Evolutionary conservation across 768 basidiomycete species (phyloP).

Genomic region (Termitomyces sp.): DNA sequence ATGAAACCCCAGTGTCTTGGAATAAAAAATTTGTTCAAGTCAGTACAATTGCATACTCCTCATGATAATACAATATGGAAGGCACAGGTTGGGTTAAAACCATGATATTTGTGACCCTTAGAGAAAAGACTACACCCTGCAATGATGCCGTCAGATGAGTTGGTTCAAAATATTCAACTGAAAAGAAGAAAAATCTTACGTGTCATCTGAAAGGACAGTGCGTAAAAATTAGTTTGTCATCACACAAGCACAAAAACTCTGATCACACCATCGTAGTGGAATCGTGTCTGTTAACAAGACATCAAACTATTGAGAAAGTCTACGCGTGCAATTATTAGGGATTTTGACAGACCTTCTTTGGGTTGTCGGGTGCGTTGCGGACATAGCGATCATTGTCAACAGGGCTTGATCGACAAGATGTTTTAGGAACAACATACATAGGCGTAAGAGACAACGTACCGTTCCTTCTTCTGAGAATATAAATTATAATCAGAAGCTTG

Average conservation of each 20-base stretch:
- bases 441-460: conserved; percentile 35
- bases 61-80: conserved; percentile 1
- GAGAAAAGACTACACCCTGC: conserved; percentile 8
- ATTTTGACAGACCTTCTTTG: conserved; percentile 66
- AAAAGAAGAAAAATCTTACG: conserved; percentile 41
- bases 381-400: conserved; percentile 84
- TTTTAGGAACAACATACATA: background rate
- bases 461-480: conserved; percentile 40
- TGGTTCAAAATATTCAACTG: background rate
- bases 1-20: background rate
- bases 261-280: conserved; percentile 72
- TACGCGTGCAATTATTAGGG: background rate
- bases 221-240: conserved; percentile 1
- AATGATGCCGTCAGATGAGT: background rate
- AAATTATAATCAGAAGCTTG: background rate
- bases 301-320: background rate
- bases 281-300: conserved; percentile 50
- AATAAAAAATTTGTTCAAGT: background rate
- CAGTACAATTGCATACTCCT: background rate
- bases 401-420: conserved; percentile 42
- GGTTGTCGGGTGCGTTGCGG: conserved; percentile 70
- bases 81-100: background rate
- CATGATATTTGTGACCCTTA: background rate
- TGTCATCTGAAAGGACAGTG: conserved; percentile 43
- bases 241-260: background rate